phyloP scores from a whole-genome alignment of 129 eudicot species.

The Escallonia herrerae region DNA sequence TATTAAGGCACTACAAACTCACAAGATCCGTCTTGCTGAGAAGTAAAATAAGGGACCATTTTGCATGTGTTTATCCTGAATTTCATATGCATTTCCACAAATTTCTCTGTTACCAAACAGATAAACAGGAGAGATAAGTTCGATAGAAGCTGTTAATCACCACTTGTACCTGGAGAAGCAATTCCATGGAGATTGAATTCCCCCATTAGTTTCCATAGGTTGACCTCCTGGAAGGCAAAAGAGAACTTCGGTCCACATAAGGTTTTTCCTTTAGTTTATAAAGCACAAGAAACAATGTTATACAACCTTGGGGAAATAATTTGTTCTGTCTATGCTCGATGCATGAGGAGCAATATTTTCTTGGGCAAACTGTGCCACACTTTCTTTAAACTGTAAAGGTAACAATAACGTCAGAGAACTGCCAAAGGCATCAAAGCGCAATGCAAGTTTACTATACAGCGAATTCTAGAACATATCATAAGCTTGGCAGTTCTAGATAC shows the following conservation, averaged over 20 bases:
- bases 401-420: conserved; percentile 7
- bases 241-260: not conserved
- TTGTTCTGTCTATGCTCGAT: conserved; percentile 53
- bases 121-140: conserved; percentile 7
- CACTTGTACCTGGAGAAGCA: conserved; percentile 71
- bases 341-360: conserved; percentile 96
- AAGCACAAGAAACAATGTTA: not conserved
- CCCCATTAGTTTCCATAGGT: conserved; percentile 94
- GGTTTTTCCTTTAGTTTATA: not conserved
- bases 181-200: conserved; percentile 93
- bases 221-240: conserved; percentile 50
- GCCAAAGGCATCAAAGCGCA: not conserved
- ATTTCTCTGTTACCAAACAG: not conserved
- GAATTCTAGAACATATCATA: too few species aligned
- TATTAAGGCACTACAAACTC: too few species aligned
- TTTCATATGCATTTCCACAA: not conserved
- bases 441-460: too few species aligned
- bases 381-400: conserved; percentile 74
- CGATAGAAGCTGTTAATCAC: not conserved
- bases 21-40: too few species aligned
- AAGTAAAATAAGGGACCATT: too few species aligned
- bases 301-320: conserved; percentile 74
- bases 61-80: too few species aligned
- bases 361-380: conserved; percentile 90
- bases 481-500: too few species aligned